A percentile compares a stretch with the other conserved stretches of the same genome.
Evolutionary conservation across 306 rosid species (phyloP).

Genomic region (Senna tora): DNA sequence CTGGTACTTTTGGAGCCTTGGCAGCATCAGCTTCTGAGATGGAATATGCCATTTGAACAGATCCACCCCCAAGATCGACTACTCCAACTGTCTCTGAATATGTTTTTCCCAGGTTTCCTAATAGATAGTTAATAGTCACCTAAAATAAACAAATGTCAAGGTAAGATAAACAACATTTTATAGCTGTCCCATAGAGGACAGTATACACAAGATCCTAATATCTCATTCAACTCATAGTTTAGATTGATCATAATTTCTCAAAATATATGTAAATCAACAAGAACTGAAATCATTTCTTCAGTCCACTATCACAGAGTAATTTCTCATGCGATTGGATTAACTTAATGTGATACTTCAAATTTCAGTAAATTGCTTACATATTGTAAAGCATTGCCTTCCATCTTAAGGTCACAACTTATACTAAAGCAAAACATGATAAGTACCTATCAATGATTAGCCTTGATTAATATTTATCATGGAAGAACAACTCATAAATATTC

Average conservation of each 20-base stretch:
- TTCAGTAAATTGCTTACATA: slow-evolving; percentile 15
- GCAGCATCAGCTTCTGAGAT: slow-evolving; percentile 74
- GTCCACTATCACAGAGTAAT: slow-evolving; percentile 13
- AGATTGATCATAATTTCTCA: background rate
- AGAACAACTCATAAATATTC: background rate
- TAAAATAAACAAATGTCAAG: slow-evolving; percentile 41
- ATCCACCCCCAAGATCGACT: slow-evolving; percentile 97
- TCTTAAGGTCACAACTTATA: background rate
- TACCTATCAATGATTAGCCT: background rate
- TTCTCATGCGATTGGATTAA: slow-evolving; percentile 5
- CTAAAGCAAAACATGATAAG: background rate
- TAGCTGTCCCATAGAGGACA: background rate
- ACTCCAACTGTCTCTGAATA: slow-evolving; percentile 84
- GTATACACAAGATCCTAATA: slow-evolving; percentile 1
- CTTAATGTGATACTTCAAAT: slow-evolving; percentile 1
- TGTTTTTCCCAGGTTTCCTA: slow-evolving; percentile 77
- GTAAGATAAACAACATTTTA: slow-evolving; percentile 34
- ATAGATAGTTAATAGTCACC: slow-evolving; percentile 88
- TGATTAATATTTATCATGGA: background rate
- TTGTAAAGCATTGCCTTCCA: background rate
- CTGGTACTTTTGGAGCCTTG: slow-evolving; percentile 60
- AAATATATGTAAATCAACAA: background rate
- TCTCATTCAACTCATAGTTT: slow-evolving; percentile 6
- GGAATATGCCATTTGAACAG: slow-evolving; percentile 97
- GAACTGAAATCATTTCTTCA: background rate